Base-by-base conservation (phyloP, 108 stramenopile genomes). In the Epithemia pelagica region DNA sequence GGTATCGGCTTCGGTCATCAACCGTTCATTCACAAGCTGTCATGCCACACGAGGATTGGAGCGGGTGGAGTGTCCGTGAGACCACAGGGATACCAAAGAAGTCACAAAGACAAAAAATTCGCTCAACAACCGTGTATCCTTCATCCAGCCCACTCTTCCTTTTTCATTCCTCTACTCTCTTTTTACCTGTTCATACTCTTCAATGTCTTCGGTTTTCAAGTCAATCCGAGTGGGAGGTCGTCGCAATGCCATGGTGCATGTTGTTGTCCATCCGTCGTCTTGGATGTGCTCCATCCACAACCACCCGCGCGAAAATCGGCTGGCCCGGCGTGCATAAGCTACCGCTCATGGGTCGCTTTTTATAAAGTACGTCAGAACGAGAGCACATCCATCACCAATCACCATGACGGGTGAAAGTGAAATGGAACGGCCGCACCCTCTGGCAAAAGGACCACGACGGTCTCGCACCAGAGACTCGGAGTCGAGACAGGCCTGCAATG, bases 151-250 rank as follows among this genome's bases (percentile, higher is more conserved):
- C 37, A 46, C 37, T 5, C 5, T 15, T 10, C 5, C 25, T 7
- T 19, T 58, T 7, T 19, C 56, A 18, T 58, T 58, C 25, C 7
- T 19, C 25, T 21, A 27, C 22, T 7, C 15, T 26, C 25, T 8
- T n/a, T 5, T n/a, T 55, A 92, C 91, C 87, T 90, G 72, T 22
- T 82, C 82, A 64, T 90, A 92, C 73, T 92, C 91, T 52, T 87
- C 84, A 32, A 92, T 89, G 63, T 92, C 91, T 60, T 92, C 91
- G 10, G 87, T 74, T 70, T 92, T 92, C 28, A 92, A 70, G 37
- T 89, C 88, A 52, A 92, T 75, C 51, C 91, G 78, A 22, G 91
- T 92, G 8, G 91, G 91, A 61, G 91, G 88, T 79, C 91, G 70
- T 71, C 91, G 85, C 32, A 92, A 83, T 28, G 87, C 77, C 87